Evolutionary conservation across 2,329 filamentous ascomycete species (phyloP).

Genomic region (Akanthomyces uredinophilus): DNA sequence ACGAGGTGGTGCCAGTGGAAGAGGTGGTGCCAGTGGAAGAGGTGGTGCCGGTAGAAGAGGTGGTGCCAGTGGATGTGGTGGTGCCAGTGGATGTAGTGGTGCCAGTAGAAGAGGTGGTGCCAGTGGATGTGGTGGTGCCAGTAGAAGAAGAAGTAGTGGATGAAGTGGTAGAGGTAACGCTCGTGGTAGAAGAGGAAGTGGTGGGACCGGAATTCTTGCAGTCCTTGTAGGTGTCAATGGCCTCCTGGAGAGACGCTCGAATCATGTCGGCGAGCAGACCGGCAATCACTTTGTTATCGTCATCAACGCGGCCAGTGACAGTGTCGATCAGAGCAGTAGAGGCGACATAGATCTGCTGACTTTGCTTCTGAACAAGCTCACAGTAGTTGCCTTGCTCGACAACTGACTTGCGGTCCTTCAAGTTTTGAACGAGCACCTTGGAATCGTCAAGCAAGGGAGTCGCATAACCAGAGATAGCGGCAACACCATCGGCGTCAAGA

Average conservation of each 20-base stretch:
- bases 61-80: not conserved
- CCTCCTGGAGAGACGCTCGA: not conserved
- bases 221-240: not conserved
- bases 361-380: not conserved
- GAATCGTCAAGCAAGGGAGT: not conserved
- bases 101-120: not conserved
- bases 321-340: slow-evolving; percentile 8
- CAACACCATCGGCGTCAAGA: not conserved
- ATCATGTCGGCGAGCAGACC: not conserved
- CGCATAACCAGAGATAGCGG: not conserved
- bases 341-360: not conserved
- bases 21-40: not conserved
- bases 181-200: not conserved
- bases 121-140: not conserved
- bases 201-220: slow-evolving; percentile 8
- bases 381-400: not conserved
- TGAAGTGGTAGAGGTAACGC: not conserved
- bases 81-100: not conserved
- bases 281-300: not conserved
- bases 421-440: not conserved
- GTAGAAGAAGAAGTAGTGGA: not conserved
- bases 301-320: not conserved
- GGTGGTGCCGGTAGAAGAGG: not conserved
- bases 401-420: not conserved
- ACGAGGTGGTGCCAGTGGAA: not conserved